Evolutionary conservation across 345 rosid species (phyloP), one percentile per base, ranked within the genome.

Genomic region (Lepidium africanum): DNA sequence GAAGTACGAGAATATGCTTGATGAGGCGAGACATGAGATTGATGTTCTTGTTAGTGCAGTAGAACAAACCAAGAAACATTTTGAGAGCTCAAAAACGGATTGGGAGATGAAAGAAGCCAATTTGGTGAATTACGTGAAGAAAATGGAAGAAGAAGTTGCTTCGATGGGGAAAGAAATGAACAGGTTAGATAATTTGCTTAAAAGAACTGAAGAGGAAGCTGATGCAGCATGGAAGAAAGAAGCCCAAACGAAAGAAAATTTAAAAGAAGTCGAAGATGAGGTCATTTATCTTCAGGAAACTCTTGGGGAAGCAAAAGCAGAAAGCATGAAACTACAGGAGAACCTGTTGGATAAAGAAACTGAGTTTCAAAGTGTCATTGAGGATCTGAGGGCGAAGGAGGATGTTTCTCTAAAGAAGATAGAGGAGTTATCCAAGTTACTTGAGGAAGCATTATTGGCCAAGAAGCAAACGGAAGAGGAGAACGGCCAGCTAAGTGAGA

Each of bases 231-330:
- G 83, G 83, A 89, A 85, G 80, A 95, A 82, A 75, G 97, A 87
- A 78, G 80, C 80, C 49, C 76, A 72, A 65, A 82, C 85, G 70
- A 90, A 79, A 76, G 90, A 85, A 47, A 83, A 82, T 73, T 69
- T 94, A 59, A 84, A 84, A 75, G 91, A 87, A 78, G 92, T 81
- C 56, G 97, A 94, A 84, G 83, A 86, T 7, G 99, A 94, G 74
- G 88, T 85, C 62, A 40, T 85, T 64, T 79, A 79, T 75, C 79
- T 94, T 75, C 96, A 87, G 77, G 96, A 81, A 71, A 67, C 87
- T 59, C 87, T 94, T 12, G 92, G 84, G 49, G 96, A 80, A 66
- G 86, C 81, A 5, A 86, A 80, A 78, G 73, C 75, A 3, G 93
- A 86, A 77, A 85, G 84, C 89, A 69, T 86, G 87, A 86, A 86